Percentiles rank a stretch among this genome's conserved stretches.
These are phyloP conservation scores for Cutaneotrichosporon cyanovorans DNA, from an alignment of 1,284 basidiomycete genomes.

Conservation along the genomic window DNA sequence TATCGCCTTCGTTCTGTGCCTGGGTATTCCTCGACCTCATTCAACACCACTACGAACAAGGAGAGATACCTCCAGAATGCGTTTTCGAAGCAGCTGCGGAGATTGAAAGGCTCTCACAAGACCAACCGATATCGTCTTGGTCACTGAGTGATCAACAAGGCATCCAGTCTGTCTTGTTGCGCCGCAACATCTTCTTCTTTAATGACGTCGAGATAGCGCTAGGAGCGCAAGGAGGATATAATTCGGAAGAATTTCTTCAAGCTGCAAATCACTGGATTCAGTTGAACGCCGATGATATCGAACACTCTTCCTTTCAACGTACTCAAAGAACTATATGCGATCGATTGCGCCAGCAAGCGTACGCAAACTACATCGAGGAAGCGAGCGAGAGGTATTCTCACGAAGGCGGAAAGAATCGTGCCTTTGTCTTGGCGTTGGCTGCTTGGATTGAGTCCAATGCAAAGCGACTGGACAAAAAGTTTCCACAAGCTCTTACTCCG, in stretches of 20 bases:
- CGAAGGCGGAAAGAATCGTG: conserved; percentile 31
- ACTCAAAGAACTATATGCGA: conserved; percentile 61
- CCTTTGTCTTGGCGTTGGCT: conserved; percentile 59
- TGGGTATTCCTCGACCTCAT: conserved; percentile 82
- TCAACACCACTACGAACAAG: conserved; percentile 75
- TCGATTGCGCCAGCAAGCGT: conserved; percentile 60
- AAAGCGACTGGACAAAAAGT: conserved; percentile 68
- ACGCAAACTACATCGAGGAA: conserved; percentile 62
- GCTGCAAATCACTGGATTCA: conserved; percentile 63
- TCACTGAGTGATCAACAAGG: conserved; percentile 55
- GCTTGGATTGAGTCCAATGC: conserved; percentile 81
- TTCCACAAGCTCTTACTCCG: conserved; percentile 72
- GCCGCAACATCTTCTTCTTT: conserved; percentile 27
- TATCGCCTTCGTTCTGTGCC: conserved; percentile 68
- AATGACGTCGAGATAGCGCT: conserved; percentile 24
- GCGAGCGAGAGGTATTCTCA: conserved; percentile 46
- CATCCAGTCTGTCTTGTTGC: conserved; percentile 17
- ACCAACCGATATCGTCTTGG: conserved; percentile 69
- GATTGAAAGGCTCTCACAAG: conserved; percentile 61
- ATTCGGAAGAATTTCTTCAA: conserved; percentile 60
- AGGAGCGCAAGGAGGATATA: conserved; percentile 21
- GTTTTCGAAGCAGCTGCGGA: conserved; percentile 78
- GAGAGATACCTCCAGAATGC: conserved; percentile 88
- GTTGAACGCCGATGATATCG: conserved; percentile 55
- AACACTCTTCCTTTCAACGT: conserved; percentile 13